Base-by-base conservation (phyloP, 1,284 basidiomycete genomes). In the Cystobasidium pallidum region DNA sequence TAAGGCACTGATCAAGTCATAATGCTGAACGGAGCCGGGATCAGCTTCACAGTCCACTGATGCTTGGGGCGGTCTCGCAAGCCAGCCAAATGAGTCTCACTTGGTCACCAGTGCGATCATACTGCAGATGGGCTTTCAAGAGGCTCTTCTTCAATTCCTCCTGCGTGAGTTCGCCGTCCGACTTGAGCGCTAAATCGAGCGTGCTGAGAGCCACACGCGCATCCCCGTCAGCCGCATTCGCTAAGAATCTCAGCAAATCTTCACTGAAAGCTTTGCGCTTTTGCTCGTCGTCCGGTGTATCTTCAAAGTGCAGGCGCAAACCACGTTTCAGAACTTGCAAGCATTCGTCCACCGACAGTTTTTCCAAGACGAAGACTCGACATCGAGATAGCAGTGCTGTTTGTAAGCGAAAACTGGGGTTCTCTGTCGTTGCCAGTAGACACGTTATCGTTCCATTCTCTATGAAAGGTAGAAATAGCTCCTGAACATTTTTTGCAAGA, bases 391-490 rank as follows among this genome's bases (percentile, higher is more conserved):
- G 77, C 3, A 83, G 78, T 0, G 82, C 81, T 39, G 65, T 79
- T 76, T 78, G 78, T 30, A 80, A 65, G 28, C 78, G 70, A 83
- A 94, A 95, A 0, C 90, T 92, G 0, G 92, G 92, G 78, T 95
- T 95, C 80, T 95, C 92, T 0, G 92, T 95, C 2, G 92, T 95
- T 0, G 92, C 92, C 19, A 91, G 91, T 74, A 95, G 87, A 41
- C 94, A 71, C 15, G 68, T 89, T 26, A 92, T 86, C 75, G 86
- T 86, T 1, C 91, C 91, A 75, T 87, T 87, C 78, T 93, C 91
- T 4, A 92, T 84, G 75, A 87, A 91, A 0, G 91, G 91, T 13
- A 92, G 83, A 80, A 92, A 91, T 11, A 91, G 52, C 30, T 75
- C 90, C 81, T 91, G 92, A 78, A 93, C 91, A 2, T 89, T 84